Evolutionary conservation across 2,329 filamentous ascomycete genomes (phyloP), one percentile per base, ranked within the genome.

Genomic region (Teratosphaeria nubilosa): DNA sequence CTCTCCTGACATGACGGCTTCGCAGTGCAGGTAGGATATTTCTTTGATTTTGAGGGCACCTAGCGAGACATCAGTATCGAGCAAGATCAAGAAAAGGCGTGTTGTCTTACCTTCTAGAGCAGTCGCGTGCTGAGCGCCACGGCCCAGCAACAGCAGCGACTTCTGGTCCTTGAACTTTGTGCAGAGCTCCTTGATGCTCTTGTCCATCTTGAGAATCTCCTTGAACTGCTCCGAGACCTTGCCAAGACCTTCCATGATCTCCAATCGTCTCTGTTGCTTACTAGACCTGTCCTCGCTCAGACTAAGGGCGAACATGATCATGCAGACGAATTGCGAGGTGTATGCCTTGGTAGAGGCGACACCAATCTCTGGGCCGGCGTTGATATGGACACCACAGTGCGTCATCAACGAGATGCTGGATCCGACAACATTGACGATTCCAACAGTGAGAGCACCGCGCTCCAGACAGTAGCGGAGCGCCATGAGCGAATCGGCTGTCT

Each of bases 1-100:
- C 79, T 99, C 94, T 77, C 94, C 94, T 64, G 94, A 97, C 94
- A 99, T 99, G 80, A 99, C 94, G 68, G 94, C 94, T 80, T 99
- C 94, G 77, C 94, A 99, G 78, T 99, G 94, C 60, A 99, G 88
- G 77, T 99, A 99, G 20, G 92, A 97, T 70, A 99, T 99, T 79
- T 99, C 94, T 84, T 99, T 99, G 77, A 99, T 99, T 83, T 99
- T 99, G 67, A 99, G 82, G 54, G 94, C 94, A 77, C 90, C 79
- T 80, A 56, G 51, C 32, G 55, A 48, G 34, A 32, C 50, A 20
- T 37, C 27, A 37, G 34, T 27, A 2, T 27, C 54, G 14, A 53
- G 16, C 27, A 56, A 2, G 7, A 14, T 52, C 37, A 22, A 5
- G 37, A 41, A 5, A 20, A 52, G 56, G 31, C 45, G 11, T 45